phyloP scores from a whole-genome alignment of 208 protist genomes.

The Trypanosoma boissoni region DNA sequence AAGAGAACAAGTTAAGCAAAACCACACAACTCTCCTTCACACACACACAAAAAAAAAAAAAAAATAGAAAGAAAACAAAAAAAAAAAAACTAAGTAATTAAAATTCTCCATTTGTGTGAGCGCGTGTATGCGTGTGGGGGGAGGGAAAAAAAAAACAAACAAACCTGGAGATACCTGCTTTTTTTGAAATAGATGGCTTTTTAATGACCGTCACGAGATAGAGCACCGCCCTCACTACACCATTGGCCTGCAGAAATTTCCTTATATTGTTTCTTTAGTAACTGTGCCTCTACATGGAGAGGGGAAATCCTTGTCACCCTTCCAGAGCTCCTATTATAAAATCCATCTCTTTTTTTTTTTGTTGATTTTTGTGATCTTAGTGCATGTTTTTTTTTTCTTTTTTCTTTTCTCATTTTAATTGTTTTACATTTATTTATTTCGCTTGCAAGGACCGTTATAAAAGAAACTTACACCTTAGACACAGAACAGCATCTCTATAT shows the following conservation, averaged over 20 bases:
- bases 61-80: constrained; percentile 5
- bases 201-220: neutral
- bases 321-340: no score
- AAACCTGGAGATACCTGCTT: neutral
- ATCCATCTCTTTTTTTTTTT: no score
- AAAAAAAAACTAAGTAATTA: neutral
- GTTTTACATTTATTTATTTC: neutral
- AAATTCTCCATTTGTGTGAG: no score
- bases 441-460: no score
- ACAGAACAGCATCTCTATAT: neutral
- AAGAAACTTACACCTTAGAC: no score
- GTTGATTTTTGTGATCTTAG: no score
- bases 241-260: neutral
- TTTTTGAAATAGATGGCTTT: neutral
- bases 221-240: neutral
- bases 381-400: no score
- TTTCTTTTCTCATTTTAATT: neutral
- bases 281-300: no score
- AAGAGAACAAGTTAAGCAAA: no score
- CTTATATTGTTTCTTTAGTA: neutral
- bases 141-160: constrained; percentile 10
- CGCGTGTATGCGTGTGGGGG: neutral
- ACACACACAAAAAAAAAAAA: neutral
- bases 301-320: no score
- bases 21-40: no score